Conservation (phyloP, 2,329 filamentous ascomycete species). For the Laburnicola sp. region DNA sequence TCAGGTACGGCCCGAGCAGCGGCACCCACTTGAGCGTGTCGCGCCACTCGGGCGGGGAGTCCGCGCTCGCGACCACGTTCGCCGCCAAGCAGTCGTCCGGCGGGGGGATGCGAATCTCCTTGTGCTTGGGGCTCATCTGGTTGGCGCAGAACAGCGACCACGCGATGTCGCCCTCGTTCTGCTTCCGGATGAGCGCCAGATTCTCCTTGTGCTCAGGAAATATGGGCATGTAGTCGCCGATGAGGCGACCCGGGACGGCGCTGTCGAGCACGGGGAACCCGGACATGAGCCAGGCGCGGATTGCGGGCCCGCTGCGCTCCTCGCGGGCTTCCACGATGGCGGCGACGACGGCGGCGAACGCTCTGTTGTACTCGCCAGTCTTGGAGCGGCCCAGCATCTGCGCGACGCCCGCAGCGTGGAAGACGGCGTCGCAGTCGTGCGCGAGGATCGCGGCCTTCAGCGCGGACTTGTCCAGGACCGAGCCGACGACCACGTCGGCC, state of each 20-base stretch:
- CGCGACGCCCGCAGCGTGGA: slow-evolving; percentile 46
- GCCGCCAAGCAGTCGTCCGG: slow-evolving; percentile 4
- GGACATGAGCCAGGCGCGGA: slow-evolving; percentile 3
- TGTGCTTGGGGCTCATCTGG: slow-evolving; percentile 3
- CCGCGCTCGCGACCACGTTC: slow-evolving; percentile 1
- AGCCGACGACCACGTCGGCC: slow-evolving; percentile 39
- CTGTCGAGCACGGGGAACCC: slow-evolving; percentile 1
- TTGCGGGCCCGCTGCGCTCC: slow-evolving; percentile 1
- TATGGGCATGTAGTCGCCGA: slow-evolving; percentile 26
- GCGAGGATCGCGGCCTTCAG: slow-evolving; percentile 45
- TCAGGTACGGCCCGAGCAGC: background rate
- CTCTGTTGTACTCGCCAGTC: slow-evolving; percentile 1
- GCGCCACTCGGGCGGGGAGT: background rate
- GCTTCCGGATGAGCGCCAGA: slow-evolving; percentile 24
- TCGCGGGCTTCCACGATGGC: slow-evolving; percentile 4
- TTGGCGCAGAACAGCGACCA: slow-evolving; percentile 4
- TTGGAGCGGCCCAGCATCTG: slow-evolving; percentile 21
- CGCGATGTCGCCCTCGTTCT: background rate
- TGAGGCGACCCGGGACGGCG: slow-evolving; percentile 1
- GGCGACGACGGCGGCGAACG: background rate
- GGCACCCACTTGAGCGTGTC: slow-evolving; percentile 1
- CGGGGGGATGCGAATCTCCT: background rate
- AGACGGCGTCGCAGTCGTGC: slow-evolving; percentile 44
- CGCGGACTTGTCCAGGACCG: slow-evolving; percentile 39
- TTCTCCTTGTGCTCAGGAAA: slow-evolving; percentile 42